These are phyloP conservation scores for Taxillus chinensis DNA, from an alignment of 164 flowering plant species.

Conservation along the genomic window DNA sequence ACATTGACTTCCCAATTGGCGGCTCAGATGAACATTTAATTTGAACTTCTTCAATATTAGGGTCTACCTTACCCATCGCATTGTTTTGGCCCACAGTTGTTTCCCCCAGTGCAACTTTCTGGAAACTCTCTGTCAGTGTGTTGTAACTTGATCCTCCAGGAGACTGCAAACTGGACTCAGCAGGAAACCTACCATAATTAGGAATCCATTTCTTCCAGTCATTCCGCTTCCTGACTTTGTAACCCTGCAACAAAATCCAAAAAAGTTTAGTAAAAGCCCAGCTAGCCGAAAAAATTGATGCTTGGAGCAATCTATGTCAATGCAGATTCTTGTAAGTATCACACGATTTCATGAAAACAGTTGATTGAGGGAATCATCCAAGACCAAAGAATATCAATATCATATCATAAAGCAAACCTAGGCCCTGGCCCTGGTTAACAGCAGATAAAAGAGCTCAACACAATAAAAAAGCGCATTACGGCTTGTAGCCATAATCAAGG, in stretches of 20 bases:
- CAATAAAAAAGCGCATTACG: too few relatives aligned
- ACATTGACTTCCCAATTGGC: conserved; percentile 12
- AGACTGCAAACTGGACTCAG: conserved; percentile 14
- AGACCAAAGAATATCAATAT: background rate
- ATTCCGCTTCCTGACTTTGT: conserved; percentile 44
- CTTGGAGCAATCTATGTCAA: background rate
- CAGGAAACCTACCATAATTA: conserved; percentile 9
- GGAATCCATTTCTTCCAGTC: conserved; percentile 51
- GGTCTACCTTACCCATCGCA: conserved; percentile 7
- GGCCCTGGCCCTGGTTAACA: background rate
- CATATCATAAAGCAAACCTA: background rate
- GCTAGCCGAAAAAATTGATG: background rate
- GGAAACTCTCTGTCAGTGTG: conserved; percentile 19
- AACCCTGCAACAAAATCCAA: conserved; percentile 32
- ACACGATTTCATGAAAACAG: too few relatives aligned
- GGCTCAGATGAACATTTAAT: conserved; percentile 18
- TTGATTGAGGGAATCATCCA: background rate
- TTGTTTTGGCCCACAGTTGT: conserved; percentile 10
- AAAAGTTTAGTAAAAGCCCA: background rate
- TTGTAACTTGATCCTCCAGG: conserved; percentile 15
- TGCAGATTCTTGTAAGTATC: too few relatives aligned
- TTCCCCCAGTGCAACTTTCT: conserved; percentile 29
- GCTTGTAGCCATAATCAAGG: too few relatives aligned
- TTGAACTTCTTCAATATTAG: conserved; percentile 11
- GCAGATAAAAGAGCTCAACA: too few relatives aligned